Conservation (phyloP, 768 basidiomycete genomes). For the Rhizopogon vinicolor region DNA sequence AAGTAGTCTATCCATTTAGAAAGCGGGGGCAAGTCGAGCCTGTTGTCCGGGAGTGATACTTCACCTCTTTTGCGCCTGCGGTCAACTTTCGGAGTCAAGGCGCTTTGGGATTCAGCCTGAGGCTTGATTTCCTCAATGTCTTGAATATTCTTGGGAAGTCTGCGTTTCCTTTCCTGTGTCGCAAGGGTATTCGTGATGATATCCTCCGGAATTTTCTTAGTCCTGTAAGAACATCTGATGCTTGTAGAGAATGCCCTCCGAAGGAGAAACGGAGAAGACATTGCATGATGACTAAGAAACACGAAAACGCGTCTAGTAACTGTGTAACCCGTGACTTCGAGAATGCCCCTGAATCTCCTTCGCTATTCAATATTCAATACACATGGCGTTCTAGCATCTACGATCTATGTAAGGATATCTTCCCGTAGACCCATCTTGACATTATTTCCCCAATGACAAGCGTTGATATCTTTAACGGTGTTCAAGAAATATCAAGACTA, state of each 20-base stretch:
- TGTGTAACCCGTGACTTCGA: background rate
- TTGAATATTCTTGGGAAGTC: background rate
- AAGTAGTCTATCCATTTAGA: constrained; percentile 16
- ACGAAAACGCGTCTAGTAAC: background rate
- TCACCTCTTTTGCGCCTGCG: background rate
- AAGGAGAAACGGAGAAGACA: constrained; percentile 6
- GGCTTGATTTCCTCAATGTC: background rate
- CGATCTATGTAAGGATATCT: background rate
- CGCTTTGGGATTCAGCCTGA: background rate
- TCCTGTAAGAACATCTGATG: background rate
- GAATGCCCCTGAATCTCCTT: too few species aligned
- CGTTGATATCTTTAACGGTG: background rate
- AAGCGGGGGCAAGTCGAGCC: constrained; percentile 7
- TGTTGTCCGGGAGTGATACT: constrained; percentile 5
- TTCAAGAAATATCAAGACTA: background rate
- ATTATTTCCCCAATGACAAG: background rate
- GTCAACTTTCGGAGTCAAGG: background rate
- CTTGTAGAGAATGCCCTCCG: constrained; percentile 17
- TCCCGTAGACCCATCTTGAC: too few species aligned
- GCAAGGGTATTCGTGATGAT: background rate
- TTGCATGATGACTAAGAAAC: constrained; percentile 2
- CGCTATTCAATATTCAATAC: too few species aligned
- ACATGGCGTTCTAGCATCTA: background rate
- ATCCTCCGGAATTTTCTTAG: constrained; percentile 1
- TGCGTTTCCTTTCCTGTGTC: background rate